Base-by-base conservation (phyloP, 805 yeast genomes). In the Candida nonsorbophila region DNA sequence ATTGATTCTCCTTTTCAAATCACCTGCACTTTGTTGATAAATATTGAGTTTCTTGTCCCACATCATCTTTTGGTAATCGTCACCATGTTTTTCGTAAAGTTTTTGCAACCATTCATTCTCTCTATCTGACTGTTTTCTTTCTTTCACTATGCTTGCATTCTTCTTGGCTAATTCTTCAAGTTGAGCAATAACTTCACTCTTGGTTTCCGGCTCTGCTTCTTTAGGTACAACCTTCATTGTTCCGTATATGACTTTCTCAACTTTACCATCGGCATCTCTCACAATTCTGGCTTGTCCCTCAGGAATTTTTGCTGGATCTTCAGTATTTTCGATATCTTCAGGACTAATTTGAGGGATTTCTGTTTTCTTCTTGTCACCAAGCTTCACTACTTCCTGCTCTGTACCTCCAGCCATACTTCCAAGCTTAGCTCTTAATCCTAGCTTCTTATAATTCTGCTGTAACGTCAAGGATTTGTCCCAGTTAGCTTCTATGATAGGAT, bases 391-490 rank as follows among this genome's bases (percentile, higher is more conserved):
- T 22, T 69, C 63, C 32, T 71, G 72, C 47, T 85, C 94, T n/a
- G 56, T 59, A 27, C 97, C 97, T 36, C 97, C 97, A 1, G 94
- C 77, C 1, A 76, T 66, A 11, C 56, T 62, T 15, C 82, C 81
- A 20, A 88, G 55, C 42, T 77, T 75, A 7, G 83, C 68, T 20
- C 76, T 65, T 30, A 92, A 64, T 3, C 98, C 98, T 16, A 92
- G 60, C 39, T 67, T 75, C 44, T 79, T 79, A 59, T 92, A 90
- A 55, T 92, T 92, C 52, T 92, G 97, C 29, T 77, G 69, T 36
- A 88, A 61, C 0, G 97, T 88, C 33, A 80, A 66, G 8, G 73
- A 71, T 35, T 77, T 72, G 57, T 92, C 95, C 98, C 98, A 92
- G 54, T 87, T 73, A 19, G 77, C 84, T 4, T 86, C 94, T 38